Base-by-base conservation (phyloP, 2,329 filamentous ascomycete genomes). In the Xylaria sp. region DNA sequence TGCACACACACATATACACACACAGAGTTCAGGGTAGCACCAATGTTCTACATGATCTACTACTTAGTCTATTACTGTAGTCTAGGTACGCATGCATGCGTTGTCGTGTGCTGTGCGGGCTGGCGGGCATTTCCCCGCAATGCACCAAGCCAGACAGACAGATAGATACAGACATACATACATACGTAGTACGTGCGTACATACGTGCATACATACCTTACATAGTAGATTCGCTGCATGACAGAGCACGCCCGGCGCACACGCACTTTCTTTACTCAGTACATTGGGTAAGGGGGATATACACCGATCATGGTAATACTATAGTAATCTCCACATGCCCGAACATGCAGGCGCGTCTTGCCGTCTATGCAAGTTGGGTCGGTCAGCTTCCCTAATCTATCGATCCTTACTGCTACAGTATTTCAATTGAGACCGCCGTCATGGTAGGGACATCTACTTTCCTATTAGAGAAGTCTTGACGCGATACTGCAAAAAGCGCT, bases 71-170 rank as follows among this genome's bases (percentile, higher is more conserved):
- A 29, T 6, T 6, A 29, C 29, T 3, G 32, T 35, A 44, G 35
- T 40, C 3, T 51, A 29, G 27, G 27, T 18, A 60, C 51, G 51
- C 68, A 70, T 68, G 65, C 68, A 65, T 70, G 68, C 44, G 68
- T 68, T 68, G 68, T 70, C 58, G 63, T 63, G 29, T 66, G 44
- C n/a, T 47, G 44, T 47, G 44, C 18, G 23, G 2, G 54, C 9
- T 21, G 3, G 29, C 54, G 64, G 60, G 64, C 64, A 67, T 67
- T 70, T 70, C 68, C 68, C 68, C 68, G 68, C 68, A 63, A 68
- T 67, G 58, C 60, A 44, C 51, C 42, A 44, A 44, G 40, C 40
- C 40, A 44, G 40, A 51, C 47, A 53, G 23, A 9, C 27, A 60
- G 55, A 37, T n/a, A n/a, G 32, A 35, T 35, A 35, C 32, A 10